These are phyloP conservation scores for Lunularia cruciata DNA, from an alignment of 225 moss, liverwort and hornwort genomes.

Conservation along the genomic window DNA sequence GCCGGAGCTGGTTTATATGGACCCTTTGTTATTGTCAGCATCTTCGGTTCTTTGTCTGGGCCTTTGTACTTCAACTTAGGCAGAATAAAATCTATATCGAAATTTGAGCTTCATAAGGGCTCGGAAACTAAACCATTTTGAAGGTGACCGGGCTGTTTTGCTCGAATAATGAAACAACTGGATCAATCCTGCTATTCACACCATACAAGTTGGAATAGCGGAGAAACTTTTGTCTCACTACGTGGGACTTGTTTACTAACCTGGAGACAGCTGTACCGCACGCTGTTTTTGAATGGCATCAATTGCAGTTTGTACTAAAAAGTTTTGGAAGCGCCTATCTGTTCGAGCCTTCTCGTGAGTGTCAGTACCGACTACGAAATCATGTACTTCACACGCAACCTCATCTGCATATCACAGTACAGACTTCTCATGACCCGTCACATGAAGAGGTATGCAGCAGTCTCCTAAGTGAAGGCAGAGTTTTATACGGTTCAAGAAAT, in stretches of 20 bases:
- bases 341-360: slow-evolving; percentile 46
- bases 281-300: slow-evolving; percentile 67
- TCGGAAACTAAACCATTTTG: too few species aligned
- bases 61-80: slow-evolving; percentile 73
- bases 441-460: neutral
- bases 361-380: slow-evolving; percentile 57
- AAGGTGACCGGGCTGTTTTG: too few species aligned
- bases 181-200: too few species aligned
- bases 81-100: slow-evolving; percentile 46
- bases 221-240: too few species aligned
- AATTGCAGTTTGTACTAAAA: slow-evolving; percentile 63
- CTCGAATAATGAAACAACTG: too few species aligned
- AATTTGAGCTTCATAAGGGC: too few species aligned
- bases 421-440: neutral
- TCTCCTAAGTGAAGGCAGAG: too few species aligned
- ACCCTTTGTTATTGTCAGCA: slow-evolving; percentile 59
- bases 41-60: slow-evolving; percentile 48
- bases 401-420: slow-evolving; percentile 32
- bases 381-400: slow-evolving; percentile 59
- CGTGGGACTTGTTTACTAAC: slow-evolving; percentile 22
- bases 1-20: slow-evolving; percentile 1
- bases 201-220: too few species aligned
- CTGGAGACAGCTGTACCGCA: slow-evolving; percentile 42
- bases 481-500: too few species aligned
- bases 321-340: slow-evolving; percentile 52